phyloP scores from a whole-genome alignment of 2,329 filamentous ascomycete genomes.

The Nemania sp. region DNA sequence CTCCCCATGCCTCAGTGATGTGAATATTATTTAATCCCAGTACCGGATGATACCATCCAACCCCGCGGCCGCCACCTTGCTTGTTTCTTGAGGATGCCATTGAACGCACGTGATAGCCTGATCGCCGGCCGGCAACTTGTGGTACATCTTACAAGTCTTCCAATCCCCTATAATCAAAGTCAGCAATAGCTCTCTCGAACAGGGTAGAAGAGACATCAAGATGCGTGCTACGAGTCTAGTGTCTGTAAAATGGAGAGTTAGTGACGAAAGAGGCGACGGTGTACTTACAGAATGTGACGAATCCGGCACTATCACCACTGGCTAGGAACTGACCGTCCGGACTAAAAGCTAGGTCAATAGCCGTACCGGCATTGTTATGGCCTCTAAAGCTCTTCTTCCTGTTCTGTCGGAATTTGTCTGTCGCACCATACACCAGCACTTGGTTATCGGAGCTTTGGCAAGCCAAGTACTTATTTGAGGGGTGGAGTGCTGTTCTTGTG shows the following conservation, averaged over 20 bases:
- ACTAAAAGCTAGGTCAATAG: constrained; percentile 87
- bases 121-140: constrained; percentile 90
- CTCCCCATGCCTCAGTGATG: neutral
- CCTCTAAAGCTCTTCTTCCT: constrained; percentile 96
- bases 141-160: constrained; percentile 99
- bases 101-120: constrained; percentile 85
- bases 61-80: constrained; percentile 91
- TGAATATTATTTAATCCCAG: constrained; percentile 79
- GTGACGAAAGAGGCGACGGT: neutral
- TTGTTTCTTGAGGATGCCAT: constrained; percentile 98
- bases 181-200: constrained; percentile 10
- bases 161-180: constrained; percentile 74
- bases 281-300: constrained; percentile 80
- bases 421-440: constrained; percentile 93
- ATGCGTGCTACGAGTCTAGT: neutral
- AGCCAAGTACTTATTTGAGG: constrained; percentile 91
- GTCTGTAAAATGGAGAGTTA: neutral
- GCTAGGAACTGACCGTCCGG: constrained; percentile 93
- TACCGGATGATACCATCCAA: constrained; percentile 89
- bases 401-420: constrained; percentile 96
- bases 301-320: constrained; percentile 88
- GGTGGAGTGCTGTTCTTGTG: constrained; percentile 85
- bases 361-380: constrained; percentile 95
- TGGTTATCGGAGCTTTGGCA: constrained; percentile 97
- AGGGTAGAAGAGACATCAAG: neutral